Conservation (phyloP, 2,329 filamentous ascomycete genomes). For the Curvularia spicifera region DNA sequence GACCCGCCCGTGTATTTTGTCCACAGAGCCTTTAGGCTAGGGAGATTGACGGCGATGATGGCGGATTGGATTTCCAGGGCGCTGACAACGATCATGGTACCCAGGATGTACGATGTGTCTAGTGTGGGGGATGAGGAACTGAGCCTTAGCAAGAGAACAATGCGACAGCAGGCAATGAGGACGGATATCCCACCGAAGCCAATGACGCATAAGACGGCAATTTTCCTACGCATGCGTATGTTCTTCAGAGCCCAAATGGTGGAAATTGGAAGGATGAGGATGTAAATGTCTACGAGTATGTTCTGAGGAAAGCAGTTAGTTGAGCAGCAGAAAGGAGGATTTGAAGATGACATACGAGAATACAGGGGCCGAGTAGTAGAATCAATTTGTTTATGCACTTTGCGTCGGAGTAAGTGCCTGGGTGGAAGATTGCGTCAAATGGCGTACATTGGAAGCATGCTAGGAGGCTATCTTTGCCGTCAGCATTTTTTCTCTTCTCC, state of each 20-base stretch:
- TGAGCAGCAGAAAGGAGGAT: neutral
- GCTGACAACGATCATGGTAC: conserved; percentile 3
- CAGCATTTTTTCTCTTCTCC: neutral
- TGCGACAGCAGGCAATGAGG: conserved; percentile 9
- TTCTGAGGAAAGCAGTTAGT: neutral
- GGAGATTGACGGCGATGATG: conserved; percentile 10
- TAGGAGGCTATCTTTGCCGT: conserved; percentile 1
- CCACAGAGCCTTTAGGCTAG: conserved; percentile 9
- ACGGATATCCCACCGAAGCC: conserved; percentile 9
- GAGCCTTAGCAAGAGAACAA: neutral
- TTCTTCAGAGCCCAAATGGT: conserved; percentile 1
- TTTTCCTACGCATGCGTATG: conserved; percentile 5
- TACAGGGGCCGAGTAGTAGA: conserved; percentile 5
- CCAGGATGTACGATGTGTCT: neutral
- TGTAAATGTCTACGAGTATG: conserved; percentile 11
- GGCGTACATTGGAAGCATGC: conserved; percentile 8
- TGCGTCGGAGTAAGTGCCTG: conserved; percentile 2
- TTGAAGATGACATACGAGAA: neutral
- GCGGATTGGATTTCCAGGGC: conserved; percentile 11
- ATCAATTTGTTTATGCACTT: conserved; percentile 6
- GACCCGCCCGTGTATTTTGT: neutral
- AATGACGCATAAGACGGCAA: conserved; percentile 7
- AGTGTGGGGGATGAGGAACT: neutral
- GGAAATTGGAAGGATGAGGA: conserved; percentile 6
- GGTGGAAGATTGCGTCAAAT: conserved; percentile 10